These are phyloP conservation scores for Sclerotinia spermophila DNA, from an alignment of 2,329 filamentous ascomycete genomes.

Conservation along the genomic window DNA sequence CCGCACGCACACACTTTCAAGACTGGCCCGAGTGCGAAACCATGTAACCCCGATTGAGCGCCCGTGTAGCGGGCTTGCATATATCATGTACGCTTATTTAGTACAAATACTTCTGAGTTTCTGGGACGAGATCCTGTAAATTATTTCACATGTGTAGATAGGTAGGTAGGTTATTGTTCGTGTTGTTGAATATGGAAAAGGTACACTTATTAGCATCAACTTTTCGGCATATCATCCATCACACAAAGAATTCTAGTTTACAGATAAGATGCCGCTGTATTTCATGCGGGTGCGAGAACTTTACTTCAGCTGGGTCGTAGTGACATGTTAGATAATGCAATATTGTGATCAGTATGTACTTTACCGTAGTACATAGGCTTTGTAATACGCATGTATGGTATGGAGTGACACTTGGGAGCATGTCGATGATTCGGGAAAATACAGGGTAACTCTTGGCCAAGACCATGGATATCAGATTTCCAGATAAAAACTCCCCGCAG, in stretches of 20 bases:
- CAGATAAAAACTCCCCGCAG: slow-evolving; percentile 1
- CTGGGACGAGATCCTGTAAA: background rate
- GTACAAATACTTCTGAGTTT: background rate
- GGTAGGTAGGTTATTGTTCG: no score
- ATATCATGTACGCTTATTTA: background rate
- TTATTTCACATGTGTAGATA: background rate
- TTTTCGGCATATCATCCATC: background rate
- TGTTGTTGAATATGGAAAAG: background rate
- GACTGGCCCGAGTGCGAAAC: background rate
- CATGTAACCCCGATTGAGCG: slow-evolving; percentile 24
- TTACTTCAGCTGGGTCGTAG: background rate
- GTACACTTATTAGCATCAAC: background rate
- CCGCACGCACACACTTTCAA: slow-evolving; percentile 6
- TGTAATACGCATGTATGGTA: background rate
- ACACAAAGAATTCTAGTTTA: background rate
- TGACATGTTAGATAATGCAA: background rate
- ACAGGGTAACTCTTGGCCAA: background rate
- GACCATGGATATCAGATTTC: background rate
- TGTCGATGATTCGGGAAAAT: background rate
- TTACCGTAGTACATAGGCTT: background rate
- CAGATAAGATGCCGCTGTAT: background rate
- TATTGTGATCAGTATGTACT: background rate
- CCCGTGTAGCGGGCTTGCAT: slow-evolving; percentile 25
- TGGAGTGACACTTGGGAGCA: background rate
- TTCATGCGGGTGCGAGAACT: background rate